Percentiles rank a stretch among this genome's conserved stretches.
Conservation (phyloP, 208 protist species). For the Crithidia acanthocephali region DNA sequence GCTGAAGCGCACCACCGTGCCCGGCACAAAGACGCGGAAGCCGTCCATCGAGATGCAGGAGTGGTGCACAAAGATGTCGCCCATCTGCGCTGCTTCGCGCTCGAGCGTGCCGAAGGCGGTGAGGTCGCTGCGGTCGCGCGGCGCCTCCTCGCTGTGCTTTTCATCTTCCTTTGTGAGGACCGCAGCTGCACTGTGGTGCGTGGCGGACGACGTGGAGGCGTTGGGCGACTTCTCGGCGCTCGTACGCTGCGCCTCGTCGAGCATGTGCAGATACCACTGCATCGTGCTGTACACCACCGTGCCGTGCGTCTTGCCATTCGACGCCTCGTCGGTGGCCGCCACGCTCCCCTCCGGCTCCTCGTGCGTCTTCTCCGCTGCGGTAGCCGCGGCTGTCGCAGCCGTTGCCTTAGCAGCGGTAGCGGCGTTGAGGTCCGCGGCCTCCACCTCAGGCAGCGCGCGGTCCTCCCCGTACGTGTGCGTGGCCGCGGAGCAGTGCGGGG, state of each 20-base stretch:
- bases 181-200: not conserved
- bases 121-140: not conserved
- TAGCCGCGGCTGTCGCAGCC: no score
- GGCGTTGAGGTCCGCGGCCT: no score
- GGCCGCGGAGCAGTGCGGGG: not conserved
- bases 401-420: no score
- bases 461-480: conserved; percentile 7
- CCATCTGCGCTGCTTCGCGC: conserved; percentile 39
- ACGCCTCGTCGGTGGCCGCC: not conserved
- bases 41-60: conserved; percentile 61
- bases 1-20: conserved; percentile 55
- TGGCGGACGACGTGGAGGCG: not conserved
- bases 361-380: not conserved
- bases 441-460: not conserved
- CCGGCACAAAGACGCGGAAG: conserved; percentile 52
- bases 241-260: no score
- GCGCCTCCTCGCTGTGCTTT: not conserved
- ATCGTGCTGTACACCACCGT: conserved; percentile 44
- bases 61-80: conserved; percentile 75
- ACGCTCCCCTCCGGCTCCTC: not conserved
- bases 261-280: conserved; percentile 44
- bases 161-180: conserved; percentile 15
- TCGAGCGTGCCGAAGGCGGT: conserved; percentile 18
- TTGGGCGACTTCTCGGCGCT: no score
- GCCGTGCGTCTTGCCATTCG: conserved; percentile 26